These are phyloP conservation scores for Rubus parviflorus DNA, from an alignment of 306 rosid species.

Conservation along the genomic window DNA sequence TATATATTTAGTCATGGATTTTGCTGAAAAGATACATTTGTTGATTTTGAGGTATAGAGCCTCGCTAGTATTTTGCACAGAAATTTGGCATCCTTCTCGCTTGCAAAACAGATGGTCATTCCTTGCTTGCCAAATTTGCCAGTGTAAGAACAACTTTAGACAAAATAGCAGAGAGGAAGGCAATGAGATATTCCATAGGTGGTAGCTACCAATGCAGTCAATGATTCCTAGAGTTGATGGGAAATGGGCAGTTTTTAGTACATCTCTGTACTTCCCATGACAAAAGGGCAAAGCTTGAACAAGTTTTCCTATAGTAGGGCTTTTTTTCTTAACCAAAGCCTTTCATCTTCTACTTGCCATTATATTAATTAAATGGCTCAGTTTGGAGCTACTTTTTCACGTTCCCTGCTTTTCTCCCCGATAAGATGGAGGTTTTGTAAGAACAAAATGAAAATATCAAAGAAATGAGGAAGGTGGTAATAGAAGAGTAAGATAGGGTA, in stretches of 20 bases:
- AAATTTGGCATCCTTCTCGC: neutral
- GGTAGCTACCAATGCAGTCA: neutral
- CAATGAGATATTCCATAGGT: neutral
- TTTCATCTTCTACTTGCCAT: neutral
- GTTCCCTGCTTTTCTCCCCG: too few species aligned
- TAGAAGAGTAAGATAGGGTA: too few species aligned
- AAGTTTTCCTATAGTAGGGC: neutral
- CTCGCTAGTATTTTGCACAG: neutral
- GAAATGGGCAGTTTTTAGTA: neutral
- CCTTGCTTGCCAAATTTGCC: neutral
- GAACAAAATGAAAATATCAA: neutral
- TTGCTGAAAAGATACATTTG: neutral
- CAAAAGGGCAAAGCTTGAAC: neutral
- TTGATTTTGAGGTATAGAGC: neutral
- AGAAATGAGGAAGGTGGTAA: too few species aligned
- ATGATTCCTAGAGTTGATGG: neutral
- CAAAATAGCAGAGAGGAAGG: neutral
- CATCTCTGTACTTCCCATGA: neutral
- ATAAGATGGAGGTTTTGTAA: neutral
- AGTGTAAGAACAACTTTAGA: neutral
- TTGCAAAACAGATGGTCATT: neutral
- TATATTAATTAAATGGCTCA: neutral
- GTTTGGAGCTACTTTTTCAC: too few species aligned
- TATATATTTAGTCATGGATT: neutral
- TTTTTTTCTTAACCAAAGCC: neutral